Conservation (phyloP, 1,139 yeast species). For the Yamadazyma atlantica region DNA sequence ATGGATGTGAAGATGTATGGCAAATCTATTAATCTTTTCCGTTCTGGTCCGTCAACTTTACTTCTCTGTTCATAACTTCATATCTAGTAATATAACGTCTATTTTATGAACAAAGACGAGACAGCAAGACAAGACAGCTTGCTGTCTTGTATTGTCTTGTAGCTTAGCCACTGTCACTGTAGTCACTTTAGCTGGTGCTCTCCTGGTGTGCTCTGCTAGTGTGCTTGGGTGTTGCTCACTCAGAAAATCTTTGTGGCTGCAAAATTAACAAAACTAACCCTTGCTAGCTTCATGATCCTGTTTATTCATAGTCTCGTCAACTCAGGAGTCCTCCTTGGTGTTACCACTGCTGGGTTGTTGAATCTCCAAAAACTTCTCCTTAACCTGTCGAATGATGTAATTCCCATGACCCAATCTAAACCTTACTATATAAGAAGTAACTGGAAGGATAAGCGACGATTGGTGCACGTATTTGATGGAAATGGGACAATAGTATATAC, state of each 20-base stretch:
- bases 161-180: too few relatives aligned
- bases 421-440: slow-evolving; percentile 50
- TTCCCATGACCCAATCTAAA: slow-evolving; percentile 41
- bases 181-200: too few relatives aligned
- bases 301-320: slow-evolving; percentile 29
- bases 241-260: slow-evolving; percentile 4
- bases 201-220: too few relatives aligned
- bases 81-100: background rate
- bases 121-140: too few relatives aligned
- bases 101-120: too few relatives aligned
- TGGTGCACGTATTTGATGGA: slow-evolving; percentile 49
- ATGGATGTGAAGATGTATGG: slow-evolving; percentile 99
- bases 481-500: slow-evolving; percentile 44
- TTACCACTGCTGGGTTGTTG: slow-evolving; percentile 34
- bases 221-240: background rate
- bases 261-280: background rate
- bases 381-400: slow-evolving; percentile 33
- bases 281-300: background rate
- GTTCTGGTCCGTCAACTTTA: background rate
- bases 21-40: slow-evolving; percentile 46
- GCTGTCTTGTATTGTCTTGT: too few relatives aligned
- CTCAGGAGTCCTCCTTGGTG: slow-evolving; percentile 44
- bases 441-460: slow-evolving; percentile 42
- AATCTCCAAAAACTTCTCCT: slow-evolving; percentile 33
- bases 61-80: background rate